These are phyloP conservation scores for Cadophora gregata DNA, from an alignment of 2,329 filamentous ascomycete species.

Conservation along the genomic window DNA sequence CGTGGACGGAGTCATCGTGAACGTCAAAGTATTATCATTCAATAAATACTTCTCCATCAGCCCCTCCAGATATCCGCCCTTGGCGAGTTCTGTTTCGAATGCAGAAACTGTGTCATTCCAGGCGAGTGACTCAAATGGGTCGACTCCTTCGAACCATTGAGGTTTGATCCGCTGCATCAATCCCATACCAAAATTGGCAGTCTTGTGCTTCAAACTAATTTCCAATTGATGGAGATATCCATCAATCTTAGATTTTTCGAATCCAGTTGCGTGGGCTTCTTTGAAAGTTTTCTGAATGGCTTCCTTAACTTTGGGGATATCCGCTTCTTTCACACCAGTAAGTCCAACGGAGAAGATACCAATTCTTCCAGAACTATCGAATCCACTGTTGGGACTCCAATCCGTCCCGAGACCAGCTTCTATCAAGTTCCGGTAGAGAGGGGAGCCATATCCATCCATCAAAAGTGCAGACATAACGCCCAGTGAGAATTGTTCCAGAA, in stretches of 20 bases:
- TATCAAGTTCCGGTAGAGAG: slow-evolving; percentile 86
- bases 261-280: slow-evolving; percentile 75
- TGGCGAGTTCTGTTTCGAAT: slow-evolving; percentile 78
- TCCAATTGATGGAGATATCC: slow-evolving; percentile 94
- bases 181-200: slow-evolving; percentile 90
- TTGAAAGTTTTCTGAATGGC: slow-evolving; percentile 75
- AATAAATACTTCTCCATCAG: slow-evolving; percentile 89
- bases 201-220: slow-evolving; percentile 94
- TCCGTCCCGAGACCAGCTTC: slow-evolving; percentile 90
- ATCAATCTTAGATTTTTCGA: slow-evolving; percentile 89
- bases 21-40: slow-evolving; percentile 84
- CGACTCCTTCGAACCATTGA: slow-evolving; percentile 93
- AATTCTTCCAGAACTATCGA: slow-evolving; percentile 77
- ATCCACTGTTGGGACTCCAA: slow-evolving; percentile 93
- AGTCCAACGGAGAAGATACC: slow-evolving; percentile 91
- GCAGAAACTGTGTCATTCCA: slow-evolving; percentile 89
- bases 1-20: slow-evolving; percentile 89
- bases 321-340: slow-evolving; percentile 83
- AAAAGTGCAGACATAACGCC: slow-evolving; percentile 82
- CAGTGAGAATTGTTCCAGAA: slow-evolving; percentile 87
- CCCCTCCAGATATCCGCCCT: slow-evolving; percentile 81
- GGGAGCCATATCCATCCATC: slow-evolving; percentile 94
- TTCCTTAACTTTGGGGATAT: slow-evolving; percentile 78
- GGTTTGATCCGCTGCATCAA: slow-evolving; percentile 88
- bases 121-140: slow-evolving; percentile 87